These are phyloP conservation scores for Lipomyces yamanashiensis DNA, from an alignment of 805 yeast genomes.

Conservation along the genomic window DNA sequence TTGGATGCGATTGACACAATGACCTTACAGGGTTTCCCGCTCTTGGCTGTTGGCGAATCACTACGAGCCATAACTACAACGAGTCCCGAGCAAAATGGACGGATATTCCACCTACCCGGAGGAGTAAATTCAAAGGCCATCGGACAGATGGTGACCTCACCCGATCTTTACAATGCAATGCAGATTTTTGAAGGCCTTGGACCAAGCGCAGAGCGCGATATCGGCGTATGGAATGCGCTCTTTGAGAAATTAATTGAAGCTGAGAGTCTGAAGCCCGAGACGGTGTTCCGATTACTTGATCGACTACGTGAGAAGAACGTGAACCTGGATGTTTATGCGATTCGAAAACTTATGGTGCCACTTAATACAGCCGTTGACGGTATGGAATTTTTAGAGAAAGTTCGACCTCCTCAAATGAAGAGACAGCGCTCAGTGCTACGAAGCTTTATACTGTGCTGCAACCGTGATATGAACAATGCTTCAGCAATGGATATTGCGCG, in stretches of 20 bases:
- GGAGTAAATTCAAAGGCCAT: constrained; percentile 7
- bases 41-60: constrained; percentile 3
- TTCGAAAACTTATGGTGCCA: constrained; percentile 14
- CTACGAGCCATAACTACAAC: constrained; percentile 8
- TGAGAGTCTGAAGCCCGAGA: constrained; percentile 6
- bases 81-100: neutral
- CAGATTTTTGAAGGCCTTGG: constrained; percentile 13
- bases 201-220: constrained; percentile 16
- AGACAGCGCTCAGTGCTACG: constrained; percentile 8
- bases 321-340: constrained; percentile 10
- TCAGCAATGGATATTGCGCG: constrained; percentile 26
- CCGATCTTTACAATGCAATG: constrained; percentile 15
- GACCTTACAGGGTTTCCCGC: constrained; percentile 14
- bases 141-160: constrained; percentile 4
- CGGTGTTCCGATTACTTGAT: constrained; percentile 18
- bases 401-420: neutral
- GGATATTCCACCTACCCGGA: constrained; percentile 11
- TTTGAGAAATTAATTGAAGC: constrained; percentile 6
- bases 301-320: constrained; percentile 7
- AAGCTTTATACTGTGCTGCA: constrained; percentile 24
- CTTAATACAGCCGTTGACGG: constrained; percentile 15
- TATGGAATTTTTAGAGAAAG: neutral
- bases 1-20: constrained; percentile 18
- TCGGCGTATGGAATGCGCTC: constrained; percentile 22
- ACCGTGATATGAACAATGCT: constrained; percentile 18